Evolutionary conservation across 805 yeast species (phyloP).

Genomic region (Torulaspora maleeae): DNA sequence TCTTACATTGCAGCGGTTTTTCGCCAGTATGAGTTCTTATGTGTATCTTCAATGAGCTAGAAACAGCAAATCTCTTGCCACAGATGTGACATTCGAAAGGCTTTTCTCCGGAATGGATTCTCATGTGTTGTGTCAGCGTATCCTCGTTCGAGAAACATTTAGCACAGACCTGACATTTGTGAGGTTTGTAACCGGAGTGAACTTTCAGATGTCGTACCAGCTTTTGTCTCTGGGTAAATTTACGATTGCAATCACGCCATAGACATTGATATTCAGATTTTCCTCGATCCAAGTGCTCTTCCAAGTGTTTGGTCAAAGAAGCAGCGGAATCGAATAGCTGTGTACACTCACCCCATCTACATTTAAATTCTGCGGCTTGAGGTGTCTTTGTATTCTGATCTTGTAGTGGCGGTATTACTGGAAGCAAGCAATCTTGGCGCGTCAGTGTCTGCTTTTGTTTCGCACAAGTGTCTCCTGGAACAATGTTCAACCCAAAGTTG

Average conservation of each 20-base stretch:
- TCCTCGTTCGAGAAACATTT: slow-evolving; percentile 71
- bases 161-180: slow-evolving; percentile 62
- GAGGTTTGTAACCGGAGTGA: slow-evolving; percentile 84
- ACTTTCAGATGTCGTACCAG: slow-evolving; percentile 78
- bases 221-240: slow-evolving; percentile 80
- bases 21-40: slow-evolving; percentile 84
- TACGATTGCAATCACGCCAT: slow-evolving; percentile 76
- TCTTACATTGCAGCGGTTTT: slow-evolving; percentile 76
- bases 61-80: slow-evolving; percentile 73
- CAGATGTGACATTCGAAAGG: slow-evolving; percentile 75
- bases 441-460: slow-evolving; percentile 16
- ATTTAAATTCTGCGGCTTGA: slow-evolving; percentile 6
- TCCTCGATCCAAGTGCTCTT: slow-evolving; percentile 70
- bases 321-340: slow-evolving; percentile 47
- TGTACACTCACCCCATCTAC: slow-evolving; percentile 45
- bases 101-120: slow-evolving; percentile 86
- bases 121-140: slow-evolving; percentile 72
- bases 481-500: slow-evolving; percentile 30
- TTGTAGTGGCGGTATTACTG: neutral
- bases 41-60: slow-evolving; percentile 80
- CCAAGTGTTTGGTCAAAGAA: slow-evolving; percentile 67
- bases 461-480: slow-evolving; percentile 17
- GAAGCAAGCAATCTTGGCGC: neutral
- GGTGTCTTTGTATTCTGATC: neutral
- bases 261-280: slow-evolving; percentile 61